These are phyloP conservation scores for Strobilomyces dryophilus DNA, from an alignment of 768 basidiomycete species.

Conservation along the genomic window DNA sequence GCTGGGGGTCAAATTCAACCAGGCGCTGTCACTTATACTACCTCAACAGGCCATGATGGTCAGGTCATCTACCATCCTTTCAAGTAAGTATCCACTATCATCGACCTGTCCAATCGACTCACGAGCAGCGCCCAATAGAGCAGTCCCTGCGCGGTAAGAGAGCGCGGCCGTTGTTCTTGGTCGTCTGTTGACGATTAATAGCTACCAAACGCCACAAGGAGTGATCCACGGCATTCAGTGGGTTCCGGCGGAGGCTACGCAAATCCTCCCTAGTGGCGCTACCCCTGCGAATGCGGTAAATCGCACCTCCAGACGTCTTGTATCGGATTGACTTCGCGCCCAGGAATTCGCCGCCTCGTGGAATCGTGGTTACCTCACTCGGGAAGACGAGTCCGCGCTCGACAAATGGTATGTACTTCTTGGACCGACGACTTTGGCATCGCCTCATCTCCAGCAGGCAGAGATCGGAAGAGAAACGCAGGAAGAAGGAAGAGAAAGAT, in stretches of 20 bases:
- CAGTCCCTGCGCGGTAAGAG: constrained; percentile 67
- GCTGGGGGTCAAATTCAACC: constrained; percentile 47
- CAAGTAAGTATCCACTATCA: constrained; percentile 45
- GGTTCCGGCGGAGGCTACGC: constrained; percentile 66
- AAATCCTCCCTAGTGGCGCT: constrained; percentile 55
- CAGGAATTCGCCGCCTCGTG: constrained; percentile 62
- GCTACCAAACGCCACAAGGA: constrained; percentile 70
- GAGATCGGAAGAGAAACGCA: constrained; percentile 45
- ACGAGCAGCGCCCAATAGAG: constrained; percentile 40
- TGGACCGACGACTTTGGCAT: background rate
- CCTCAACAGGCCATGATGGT: constrained; percentile 59
- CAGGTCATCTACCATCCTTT: constrained; percentile 65
- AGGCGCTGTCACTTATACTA: constrained; percentile 73
- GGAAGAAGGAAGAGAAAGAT: constrained; percentile 48
- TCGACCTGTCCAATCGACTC: constrained; percentile 6
- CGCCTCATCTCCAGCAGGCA: constrained; percentile 37
- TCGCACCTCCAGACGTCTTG: constrained; percentile 8
- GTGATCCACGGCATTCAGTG: constrained; percentile 61
- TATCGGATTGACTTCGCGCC: constrained; percentile 1
- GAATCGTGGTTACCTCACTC: constrained; percentile 40
- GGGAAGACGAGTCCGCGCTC: constrained; percentile 38
- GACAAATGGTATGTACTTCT: constrained; percentile 41
- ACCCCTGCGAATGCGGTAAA: constrained; percentile 55
- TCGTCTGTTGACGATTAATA: constrained; percentile 26
- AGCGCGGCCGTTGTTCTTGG: background rate